phyloP scores from a whole-genome alignment of 169 alveolate species.

The Cryptosporidium sp. region DNA sequence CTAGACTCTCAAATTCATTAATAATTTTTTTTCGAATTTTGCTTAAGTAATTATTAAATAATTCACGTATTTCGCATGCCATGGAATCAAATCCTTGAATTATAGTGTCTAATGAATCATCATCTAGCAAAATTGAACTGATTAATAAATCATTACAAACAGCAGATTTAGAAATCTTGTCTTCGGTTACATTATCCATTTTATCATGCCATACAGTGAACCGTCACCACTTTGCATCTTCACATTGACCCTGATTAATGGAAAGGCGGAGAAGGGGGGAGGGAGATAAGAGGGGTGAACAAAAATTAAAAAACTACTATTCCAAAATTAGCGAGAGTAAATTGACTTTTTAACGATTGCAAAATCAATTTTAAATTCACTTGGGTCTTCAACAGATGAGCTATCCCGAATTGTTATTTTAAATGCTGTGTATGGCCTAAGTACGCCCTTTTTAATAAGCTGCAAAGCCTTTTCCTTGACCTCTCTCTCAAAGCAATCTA shows the following conservation, averaged over 20 bases:
- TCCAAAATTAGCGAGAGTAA: background rate
- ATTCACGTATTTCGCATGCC: slow-evolving; percentile 33
- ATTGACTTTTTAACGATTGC: background rate
- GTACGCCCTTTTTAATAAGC: background rate
- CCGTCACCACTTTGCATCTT: background rate
- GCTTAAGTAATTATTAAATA: slow-evolving; percentile 17
- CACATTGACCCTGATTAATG: background rate
- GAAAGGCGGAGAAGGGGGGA: slow-evolving; percentile 15
- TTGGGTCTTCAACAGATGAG: background rate
- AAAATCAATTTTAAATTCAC: background rate
- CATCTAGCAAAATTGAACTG: background rate
- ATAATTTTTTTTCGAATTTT: slow-evolving; percentile 27
- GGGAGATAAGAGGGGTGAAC: background rate
- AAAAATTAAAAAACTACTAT: background rate
- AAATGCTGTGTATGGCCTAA: background rate
- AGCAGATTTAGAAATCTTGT: background rate
- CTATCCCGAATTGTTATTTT: background rate
- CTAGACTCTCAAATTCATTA: slow-evolving; percentile 29
- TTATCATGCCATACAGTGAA: background rate
- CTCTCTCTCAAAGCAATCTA: slow-evolving; percentile 9
- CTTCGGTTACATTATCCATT: background rate
- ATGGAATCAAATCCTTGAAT: slow-evolving; percentile 46
- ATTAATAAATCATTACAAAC: background rate
- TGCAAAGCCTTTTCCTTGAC: background rate
- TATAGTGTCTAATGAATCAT: background rate